Base-by-base conservation (phyloP, 106 monocot species). In the Dendrobium nobile region DNA sequence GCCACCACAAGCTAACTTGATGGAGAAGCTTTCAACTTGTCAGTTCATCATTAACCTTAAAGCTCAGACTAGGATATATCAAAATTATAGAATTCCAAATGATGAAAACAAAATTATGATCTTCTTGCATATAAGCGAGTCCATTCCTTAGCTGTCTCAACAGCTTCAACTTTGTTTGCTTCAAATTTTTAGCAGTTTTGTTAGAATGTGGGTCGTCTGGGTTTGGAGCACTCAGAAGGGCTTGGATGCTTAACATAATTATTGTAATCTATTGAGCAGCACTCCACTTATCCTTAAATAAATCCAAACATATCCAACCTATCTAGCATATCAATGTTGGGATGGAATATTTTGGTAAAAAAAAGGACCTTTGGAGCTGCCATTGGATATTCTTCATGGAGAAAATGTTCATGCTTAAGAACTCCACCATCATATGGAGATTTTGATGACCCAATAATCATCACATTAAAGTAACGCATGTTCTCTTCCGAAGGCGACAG, bases 71-170 rank as follows among this genome's bases (percentile, higher is more conserved):
- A 11, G 51, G 51, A 3, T 13, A 51, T 51, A 51, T 51, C 15
- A 15, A 13, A 51, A 51, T 51, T 2, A 13, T 51, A 17, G 10
- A 51, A 51, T 13, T 51, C 16, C 51, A 3, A 2, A 15, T 51
- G 51, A 3, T 51, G 51, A 51, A 51, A 51, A 51, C 15, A 3
- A 2, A 2, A 13, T 90, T 82, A 95, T 4, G 88, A 88, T n/a
- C 90, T 90, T 42, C 85, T 90, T 0, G 95, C 95, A 81, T 92
- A 95, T 13, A 90, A 87, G 31, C 90, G 87, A 11, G 92, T 95
- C 95, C 95, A 95, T 76, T 95, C 90, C 79, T 92, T 95, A 1
- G 95, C 95, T 95, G 96, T 96, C 84, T 96, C 93, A 19, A 93
- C 96, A 77, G 96, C 96, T 81, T 96, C 96, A 10, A 83, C 91